phyloP scores from a whole-genome alignment of 208 protist species.

The Leishmania arabica region DNA sequence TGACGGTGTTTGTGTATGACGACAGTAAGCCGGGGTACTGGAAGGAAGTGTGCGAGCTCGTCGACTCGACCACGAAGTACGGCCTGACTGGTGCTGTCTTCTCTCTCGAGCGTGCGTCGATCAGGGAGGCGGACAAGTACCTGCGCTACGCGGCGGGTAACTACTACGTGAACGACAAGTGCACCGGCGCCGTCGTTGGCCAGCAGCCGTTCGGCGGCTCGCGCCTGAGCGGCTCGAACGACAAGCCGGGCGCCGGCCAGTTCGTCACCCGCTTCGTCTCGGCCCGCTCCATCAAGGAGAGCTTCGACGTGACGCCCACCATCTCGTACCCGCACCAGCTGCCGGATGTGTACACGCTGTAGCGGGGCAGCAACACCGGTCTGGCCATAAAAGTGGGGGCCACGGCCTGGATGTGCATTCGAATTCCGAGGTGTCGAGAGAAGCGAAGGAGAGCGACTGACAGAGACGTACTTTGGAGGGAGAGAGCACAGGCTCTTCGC shows the following conservation, averaged over 20 bases:
- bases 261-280: constrained; percentile 94
- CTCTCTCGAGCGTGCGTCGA: constrained; percentile 73
- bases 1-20: constrained; percentile 96
- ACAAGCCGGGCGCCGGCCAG: constrained; percentile 94
- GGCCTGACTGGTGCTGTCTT: constrained; percentile 95
- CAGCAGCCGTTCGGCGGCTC: constrained; percentile 98
- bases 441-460: background rate
- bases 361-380: background rate
- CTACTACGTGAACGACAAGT: constrained; percentile 99
- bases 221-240: constrained; percentile 95
- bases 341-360: constrained; percentile 72
- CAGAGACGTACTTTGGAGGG: background rate
- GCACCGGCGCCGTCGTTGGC: constrained; percentile 97
- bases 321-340: constrained; percentile 94
- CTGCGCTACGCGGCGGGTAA: constrained; percentile 94
- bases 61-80: constrained; percentile 92
- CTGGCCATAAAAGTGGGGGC: background rate
- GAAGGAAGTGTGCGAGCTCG: constrained; percentile 82
- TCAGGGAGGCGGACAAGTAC: constrained; percentile 60
- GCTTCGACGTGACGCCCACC: constrained; percentile 79
- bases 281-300: constrained; percentile 96
- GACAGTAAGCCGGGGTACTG: constrained; percentile 86
- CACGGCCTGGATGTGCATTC: too few species aligned
- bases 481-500: background rate
- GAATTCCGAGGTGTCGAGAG: background rate